A percentile compares a stretch with the other conserved stretches of the same genome.
Evolutionary conservation across 2,329 filamentous ascomycete species (phyloP).

Genomic region (Colletotrichum sp.): DNA sequence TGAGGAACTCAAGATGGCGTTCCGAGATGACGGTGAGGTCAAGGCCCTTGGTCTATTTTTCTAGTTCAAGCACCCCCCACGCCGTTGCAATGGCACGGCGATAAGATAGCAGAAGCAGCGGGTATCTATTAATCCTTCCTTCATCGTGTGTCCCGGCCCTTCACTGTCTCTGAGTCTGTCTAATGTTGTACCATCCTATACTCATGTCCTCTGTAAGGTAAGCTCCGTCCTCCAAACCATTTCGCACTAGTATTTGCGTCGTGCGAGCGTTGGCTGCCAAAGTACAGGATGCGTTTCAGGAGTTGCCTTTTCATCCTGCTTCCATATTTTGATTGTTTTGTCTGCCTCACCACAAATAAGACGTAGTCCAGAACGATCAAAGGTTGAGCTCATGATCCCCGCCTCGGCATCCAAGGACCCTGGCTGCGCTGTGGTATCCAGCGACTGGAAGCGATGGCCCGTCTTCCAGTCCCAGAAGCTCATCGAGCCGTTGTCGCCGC

Average conservation of each 20-base stretch:
- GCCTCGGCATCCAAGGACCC: slow-evolving; percentile 93
- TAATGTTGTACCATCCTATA: slow-evolving; percentile 2
- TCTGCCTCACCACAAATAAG: slow-evolving; percentile 95
- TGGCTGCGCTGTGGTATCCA: slow-evolving; percentile 92
- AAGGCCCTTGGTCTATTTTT: slow-evolving; percentile 73
- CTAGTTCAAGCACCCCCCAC: slow-evolving; percentile 21
- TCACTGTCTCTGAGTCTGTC: background rate
- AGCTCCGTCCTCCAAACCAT: background rate
- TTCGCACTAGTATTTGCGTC: slow-evolving; percentile 70
- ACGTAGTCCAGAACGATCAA: slow-evolving; percentile 86
- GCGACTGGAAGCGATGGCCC: slow-evolving; percentile 86
- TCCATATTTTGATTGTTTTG: slow-evolving; percentile 99
- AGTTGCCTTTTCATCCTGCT: slow-evolving; percentile 88
- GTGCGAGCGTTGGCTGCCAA: slow-evolving; percentile 83
- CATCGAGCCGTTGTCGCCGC: slow-evolving; percentile 93
- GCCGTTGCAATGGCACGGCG: background rate
- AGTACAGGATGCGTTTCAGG: slow-evolving; percentile 89
- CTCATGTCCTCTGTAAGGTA: background rate
- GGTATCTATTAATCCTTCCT: slow-evolving; percentile 7
- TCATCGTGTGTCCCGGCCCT: background rate
- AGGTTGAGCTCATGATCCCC: slow-evolving; percentile 92
- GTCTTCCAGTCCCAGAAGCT: slow-evolving; percentile 99
- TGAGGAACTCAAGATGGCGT: slow-evolving; percentile 87
- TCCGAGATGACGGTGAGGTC: slow-evolving; percentile 87
- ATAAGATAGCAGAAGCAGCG: background rate